These are phyloP conservation scores for Macrolepiota fuliginosa DNA, from an alignment of 768 basidiomycete genomes.

Conservation along the genomic window DNA sequence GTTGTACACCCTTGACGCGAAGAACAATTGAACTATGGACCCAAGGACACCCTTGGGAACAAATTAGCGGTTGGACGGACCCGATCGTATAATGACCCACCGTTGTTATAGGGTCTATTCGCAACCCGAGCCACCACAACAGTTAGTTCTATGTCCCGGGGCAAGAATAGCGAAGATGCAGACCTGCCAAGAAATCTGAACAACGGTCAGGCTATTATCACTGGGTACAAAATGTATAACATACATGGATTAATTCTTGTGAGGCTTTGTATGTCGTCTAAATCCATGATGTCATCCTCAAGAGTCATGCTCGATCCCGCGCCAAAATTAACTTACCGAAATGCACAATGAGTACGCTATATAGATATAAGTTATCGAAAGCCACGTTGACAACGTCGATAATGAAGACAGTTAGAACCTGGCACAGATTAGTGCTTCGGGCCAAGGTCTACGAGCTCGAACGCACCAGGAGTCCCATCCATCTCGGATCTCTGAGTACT, in stretches of 20 bases:
- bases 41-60: not conserved
- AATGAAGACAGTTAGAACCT: not conserved
- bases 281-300: not conserved
- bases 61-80: not conserved
- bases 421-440: not conserved
- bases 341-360: not conserved
- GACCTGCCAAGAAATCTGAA: not conserved
- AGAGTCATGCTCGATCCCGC: not conserved
- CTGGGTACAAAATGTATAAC: not conserved
- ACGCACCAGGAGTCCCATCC: not conserved
- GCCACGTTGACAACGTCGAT: not conserved
- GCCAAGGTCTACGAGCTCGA: not conserved
- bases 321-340: not conserved
- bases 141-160: not conserved
- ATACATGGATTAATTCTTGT: not conserved
- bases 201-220: not conserved
- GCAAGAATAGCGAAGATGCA: not conserved
- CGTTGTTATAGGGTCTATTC: not conserved
- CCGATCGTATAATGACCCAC: not conserved
- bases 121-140: not conserved
- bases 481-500: not conserved
- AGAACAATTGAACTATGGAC: not conserved
- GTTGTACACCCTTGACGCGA: not conserved
- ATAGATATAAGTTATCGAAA: not conserved
- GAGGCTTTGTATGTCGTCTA: not conserved